A percentile compares a stretch with the other conserved stretches of the same genome.
These are phyloP conservation scores for Coemansia sp. DNA, from an alignment of 192 early-diverging fungal species.

Conservation along the genomic window DNA sequence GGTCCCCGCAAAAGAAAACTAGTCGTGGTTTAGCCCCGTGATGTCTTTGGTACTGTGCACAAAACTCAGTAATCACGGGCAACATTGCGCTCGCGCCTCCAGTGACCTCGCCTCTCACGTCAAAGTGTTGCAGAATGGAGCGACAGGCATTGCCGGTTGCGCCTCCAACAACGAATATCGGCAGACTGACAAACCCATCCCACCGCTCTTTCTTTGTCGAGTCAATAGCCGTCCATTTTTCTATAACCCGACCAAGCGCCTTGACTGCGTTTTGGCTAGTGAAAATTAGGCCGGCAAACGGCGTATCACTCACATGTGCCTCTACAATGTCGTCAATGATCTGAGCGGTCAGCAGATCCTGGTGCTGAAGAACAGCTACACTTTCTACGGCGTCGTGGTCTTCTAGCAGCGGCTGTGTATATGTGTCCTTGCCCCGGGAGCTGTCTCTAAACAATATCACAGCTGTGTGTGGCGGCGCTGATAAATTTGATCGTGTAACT, in stretches of 20 bases:
- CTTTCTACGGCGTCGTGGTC: constrained; percentile 29
- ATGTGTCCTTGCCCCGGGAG: constrained; percentile 18
- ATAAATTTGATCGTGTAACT: not conserved
- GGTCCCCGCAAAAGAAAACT: constrained; percentile 46
- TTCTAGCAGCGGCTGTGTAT: constrained; percentile 19
- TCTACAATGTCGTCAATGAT: constrained; percentile 12
- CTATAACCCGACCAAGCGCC: constrained; percentile 21
- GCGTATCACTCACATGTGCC: not conserved
- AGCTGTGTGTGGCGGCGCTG: not conserved
- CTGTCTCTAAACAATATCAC: constrained; percentile 45
- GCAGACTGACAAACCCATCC: constrained; percentile 16
- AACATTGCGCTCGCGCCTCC: constrained; percentile 34
- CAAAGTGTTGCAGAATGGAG: constrained; percentile 1
- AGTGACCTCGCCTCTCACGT: constrained; percentile 30
- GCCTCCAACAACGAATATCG: constrained; percentile 50
- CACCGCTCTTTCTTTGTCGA: constrained; percentile 4
- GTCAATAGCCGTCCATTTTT: constrained; percentile 10
- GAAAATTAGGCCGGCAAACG: constrained; percentile 33
- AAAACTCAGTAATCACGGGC: constrained; percentile 32
- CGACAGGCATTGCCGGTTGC: constrained; percentile 29
- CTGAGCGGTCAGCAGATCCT: constrained; percentile 22
- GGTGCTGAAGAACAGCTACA: constrained; percentile 34
- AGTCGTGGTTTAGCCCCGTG: constrained; percentile 8
- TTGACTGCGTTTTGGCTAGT: constrained; percentile 46
- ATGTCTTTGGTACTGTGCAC: not conserved